A percentile compares a stretch with the other conserved stretches of the same genome.
Conservation (phyloP, 805 yeast genomes). For the Candida maris region DNA sequence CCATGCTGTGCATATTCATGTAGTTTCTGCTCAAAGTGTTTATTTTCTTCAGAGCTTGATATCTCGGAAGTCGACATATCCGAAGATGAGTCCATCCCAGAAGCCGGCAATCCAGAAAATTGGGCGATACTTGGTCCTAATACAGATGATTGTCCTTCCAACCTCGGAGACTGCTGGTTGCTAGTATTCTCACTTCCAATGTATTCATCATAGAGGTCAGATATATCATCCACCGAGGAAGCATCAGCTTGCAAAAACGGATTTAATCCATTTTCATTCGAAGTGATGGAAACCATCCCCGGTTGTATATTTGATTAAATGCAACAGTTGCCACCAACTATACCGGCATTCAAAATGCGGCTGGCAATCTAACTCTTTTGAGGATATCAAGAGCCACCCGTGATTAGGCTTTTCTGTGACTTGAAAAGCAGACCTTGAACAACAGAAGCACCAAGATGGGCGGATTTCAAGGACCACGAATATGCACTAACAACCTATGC, state of each 20-base stretch:
- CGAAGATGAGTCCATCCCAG: slow-evolving; percentile 2
- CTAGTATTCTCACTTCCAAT: slow-evolving; percentile 10
- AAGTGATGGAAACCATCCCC: neutral
- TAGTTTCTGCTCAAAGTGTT: neutral
- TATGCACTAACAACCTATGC: too few relatives aligned
- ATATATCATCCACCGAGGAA: slow-evolving; percentile 12
- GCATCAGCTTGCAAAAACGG: neutral
- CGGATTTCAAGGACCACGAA: too few relatives aligned
- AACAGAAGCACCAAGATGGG: too few relatives aligned
- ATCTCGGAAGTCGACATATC: neutral
- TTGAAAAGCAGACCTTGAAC: too few relatives aligned
- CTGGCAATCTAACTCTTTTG: too few relatives aligned
- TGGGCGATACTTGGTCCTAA: neutral
- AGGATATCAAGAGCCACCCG: too few relatives aligned
- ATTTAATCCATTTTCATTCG: neutral
- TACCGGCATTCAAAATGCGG: too few relatives aligned
- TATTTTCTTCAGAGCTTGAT: neutral
- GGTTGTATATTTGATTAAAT: neutral
- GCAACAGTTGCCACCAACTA: too few relatives aligned
- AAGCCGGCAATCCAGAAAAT: neutral
- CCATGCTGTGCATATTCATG: neutral
- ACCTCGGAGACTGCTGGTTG: neutral
- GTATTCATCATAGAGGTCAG: slow-evolving; percentile 30
- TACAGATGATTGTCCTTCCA: slow-evolving; percentile 1
- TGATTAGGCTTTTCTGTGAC: too few relatives aligned